Evolutionary conservation across 2,329 filamentous ascomycete species (phyloP), one percentile per base, ranked within the genome.

Genomic region (Cladophialophora carrionii): DNA sequence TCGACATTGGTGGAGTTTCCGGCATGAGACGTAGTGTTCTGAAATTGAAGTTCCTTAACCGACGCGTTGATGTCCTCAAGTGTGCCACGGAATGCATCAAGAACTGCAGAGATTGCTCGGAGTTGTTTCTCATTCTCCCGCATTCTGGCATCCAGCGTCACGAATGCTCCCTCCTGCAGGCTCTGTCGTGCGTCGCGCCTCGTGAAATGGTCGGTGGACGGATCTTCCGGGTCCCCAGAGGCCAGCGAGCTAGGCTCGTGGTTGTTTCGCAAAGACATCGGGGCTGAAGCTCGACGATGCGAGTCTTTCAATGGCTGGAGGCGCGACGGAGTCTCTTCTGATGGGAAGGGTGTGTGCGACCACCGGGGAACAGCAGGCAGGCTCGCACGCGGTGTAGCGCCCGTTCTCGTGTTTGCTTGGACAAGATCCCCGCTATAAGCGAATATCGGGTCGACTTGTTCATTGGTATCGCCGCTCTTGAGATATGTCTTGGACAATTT

Each of bases 401-500:
- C 63, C 43, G 59, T 29, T 51, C 63, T 63, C 12, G 59, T 20
- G 46, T 34, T 59, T 34, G 43, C 12, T 41, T 48, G 62, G 31
- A 49, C 17, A 22, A 56, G 12, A 46, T 66, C 63, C 12, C 60
- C 67, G 1, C 17, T 43, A 31, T 58, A 64, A 12, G 51, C 61
- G 58, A 72, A 71, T 10, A 66, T 49, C 4, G 68, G 65, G 10
- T 71, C 67, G 2, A 67, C 34, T 20, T 29, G 53, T 10, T 61
- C 52, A 22, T 64, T 51, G 7, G 70, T 69, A 20, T 65, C 62
- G 32, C 61, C 61, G 41, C 65, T 63, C 37, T 59, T 71, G 53
- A 72, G 54, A 54, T 64, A 71, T 34, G 66, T 69, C 61, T 66
- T 68, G 9, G 70, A 70, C 4, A 69, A 43, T 53, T 71, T 71